These are phyloP conservation scores for Kodamaea laetipori DNA, from an alignment of 805 yeast species.

Conservation along the genomic window DNA sequence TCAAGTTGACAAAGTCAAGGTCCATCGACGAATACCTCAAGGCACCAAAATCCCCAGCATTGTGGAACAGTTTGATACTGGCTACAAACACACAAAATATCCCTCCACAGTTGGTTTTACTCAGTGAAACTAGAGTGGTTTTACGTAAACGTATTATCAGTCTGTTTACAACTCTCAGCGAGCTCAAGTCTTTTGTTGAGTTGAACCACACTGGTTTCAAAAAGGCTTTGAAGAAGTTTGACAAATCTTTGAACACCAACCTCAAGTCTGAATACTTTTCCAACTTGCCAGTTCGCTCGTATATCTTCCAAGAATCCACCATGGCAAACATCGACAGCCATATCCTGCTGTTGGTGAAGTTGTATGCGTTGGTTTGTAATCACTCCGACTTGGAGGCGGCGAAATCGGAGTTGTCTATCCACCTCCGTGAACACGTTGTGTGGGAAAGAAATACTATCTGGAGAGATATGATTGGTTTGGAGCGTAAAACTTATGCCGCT, in stretches of 20 bases:
- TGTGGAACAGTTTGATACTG: conserved; percentile 32
- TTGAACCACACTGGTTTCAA: conserved; percentile 55
- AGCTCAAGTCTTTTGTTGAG: conserved; percentile 52
- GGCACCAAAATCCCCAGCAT: conserved; percentile 36
- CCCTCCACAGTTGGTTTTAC: conserved; percentile 36
- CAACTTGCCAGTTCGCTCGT: conserved; percentile 46
- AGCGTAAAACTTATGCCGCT: conserved; percentile 40
- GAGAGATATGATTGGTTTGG: conserved; percentile 57
- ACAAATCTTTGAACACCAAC: conserved; percentile 48
- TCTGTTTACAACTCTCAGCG: conserved; percentile 47
- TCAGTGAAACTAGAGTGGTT: conserved; percentile 52
- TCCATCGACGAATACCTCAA: conserved; percentile 41
- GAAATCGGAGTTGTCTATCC: conserved; percentile 56
- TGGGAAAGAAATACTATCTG: conserved; percentile 60
- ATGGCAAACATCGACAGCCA: conserved; percentile 32
- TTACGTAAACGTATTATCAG: conserved; percentile 50
- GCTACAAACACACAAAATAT: conserved; percentile 18
- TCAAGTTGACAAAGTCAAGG: conserved; percentile 13
- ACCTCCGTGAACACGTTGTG: conserved; percentile 55
- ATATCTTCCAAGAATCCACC: conserved; percentile 41
- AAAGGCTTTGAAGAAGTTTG: conserved; percentile 56
- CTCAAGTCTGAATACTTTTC: conserved; percentile 46
- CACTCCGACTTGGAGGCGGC: conserved; percentile 46
- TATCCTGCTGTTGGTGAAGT: conserved; percentile 34
- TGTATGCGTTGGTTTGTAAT: conserved; percentile 41